Conservation (phyloP, 2,329 filamentous ascomycete genomes). For the Pseudonectria foliicola region DNA sequence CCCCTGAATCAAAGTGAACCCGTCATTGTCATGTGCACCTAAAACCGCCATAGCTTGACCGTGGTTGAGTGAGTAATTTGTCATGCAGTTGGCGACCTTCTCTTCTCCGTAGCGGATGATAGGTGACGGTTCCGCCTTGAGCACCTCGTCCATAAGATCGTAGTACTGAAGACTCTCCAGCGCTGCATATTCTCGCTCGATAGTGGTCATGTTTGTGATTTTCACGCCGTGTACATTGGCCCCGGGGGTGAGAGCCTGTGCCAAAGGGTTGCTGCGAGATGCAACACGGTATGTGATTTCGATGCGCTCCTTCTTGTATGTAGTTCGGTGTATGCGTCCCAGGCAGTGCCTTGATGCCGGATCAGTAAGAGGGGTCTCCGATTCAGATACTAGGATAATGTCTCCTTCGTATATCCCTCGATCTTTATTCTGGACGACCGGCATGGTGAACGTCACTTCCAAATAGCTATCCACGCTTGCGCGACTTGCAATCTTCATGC, state of each 20-base stretch:
- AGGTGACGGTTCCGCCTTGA: conserved; percentile 82
- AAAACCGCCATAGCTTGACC: conserved; percentile 89
- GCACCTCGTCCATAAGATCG: conserved; percentile 87
- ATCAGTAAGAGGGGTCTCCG: conserved; percentile 60
- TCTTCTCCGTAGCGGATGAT: conserved; percentile 74
- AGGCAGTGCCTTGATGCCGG: conserved; percentile 70
- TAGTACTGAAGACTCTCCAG: conserved; percentile 90
- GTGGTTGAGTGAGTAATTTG: conserved; percentile 75
- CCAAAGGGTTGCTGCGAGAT: conserved; percentile 54
- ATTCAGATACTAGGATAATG: conserved; percentile 76
- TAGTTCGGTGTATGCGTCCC: conserved; percentile 73
- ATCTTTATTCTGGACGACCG: conserved; percentile 62
- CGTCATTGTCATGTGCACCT: conserved; percentile 90
- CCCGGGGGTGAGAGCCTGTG: conserved; percentile 60
- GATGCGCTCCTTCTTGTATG: conserved; percentile 70
- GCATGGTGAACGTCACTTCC: conserved; percentile 81
- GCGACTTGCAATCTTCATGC: conserved; percentile 80
- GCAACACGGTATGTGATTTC: conserved; percentile 85
- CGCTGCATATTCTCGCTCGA: conserved; percentile 92
- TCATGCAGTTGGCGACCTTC: conserved; percentile 59
- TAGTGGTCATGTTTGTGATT: conserved; percentile 85
- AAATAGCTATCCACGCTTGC: conserved; percentile 89
- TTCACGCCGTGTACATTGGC: conserved; percentile 67
- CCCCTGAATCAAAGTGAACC: conserved; percentile 93
- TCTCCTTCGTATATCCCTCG: conserved; percentile 74